phyloP scores from a whole-genome alignment of 202 grass and related monocot species.

The Digitaria exilis region DNA sequence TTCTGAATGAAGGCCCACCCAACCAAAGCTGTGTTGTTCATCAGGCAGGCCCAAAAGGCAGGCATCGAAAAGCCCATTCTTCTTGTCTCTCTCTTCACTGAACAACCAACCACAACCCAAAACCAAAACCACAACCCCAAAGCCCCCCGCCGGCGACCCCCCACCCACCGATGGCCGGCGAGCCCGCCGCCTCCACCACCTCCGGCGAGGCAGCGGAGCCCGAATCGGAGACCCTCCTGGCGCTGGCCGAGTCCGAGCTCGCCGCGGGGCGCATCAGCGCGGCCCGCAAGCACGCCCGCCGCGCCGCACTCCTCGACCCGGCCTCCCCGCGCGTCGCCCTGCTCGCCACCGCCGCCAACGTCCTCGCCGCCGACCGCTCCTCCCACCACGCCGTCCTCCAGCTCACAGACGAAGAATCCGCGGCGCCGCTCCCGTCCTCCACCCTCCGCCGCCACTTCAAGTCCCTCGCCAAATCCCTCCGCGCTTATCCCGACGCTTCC shows the following conservation, averaged over 20 bases:
- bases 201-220: neutral
- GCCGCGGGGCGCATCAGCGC: slow-evolving; percentile 39
- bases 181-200: neutral
- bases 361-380: slow-evolving; percentile 64
- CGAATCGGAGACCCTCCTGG: slow-evolving; percentile 35
- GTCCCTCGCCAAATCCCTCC: slow-evolving; percentile 64
- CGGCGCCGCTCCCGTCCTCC: slow-evolving; percentile 28
- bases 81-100: neutral
- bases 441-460: slow-evolving; percentile 70
- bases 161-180: slow-evolving; percentile 35
- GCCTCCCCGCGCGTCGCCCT: slow-evolving; percentile 30
- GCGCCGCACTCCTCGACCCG: slow-evolving; percentile 53
- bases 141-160: neutral
- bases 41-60: neutral
- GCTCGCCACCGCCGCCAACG: slow-evolving; percentile 52
- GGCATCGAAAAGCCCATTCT: neutral
- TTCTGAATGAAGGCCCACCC: neutral
- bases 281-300: slow-evolving; percentile 68
- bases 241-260: slow-evolving; percentile 62
- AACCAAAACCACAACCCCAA: slow-evolving; percentile 6
- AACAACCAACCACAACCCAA: neutral
- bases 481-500: slow-evolving; percentile 16
- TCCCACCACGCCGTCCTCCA: slow-evolving; percentile 63
- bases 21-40: neutral
- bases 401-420: slow-evolving; percentile 20